Evolutionary conservation across 345 rosid species (phyloP), one percentile per base, ranked within the genome.

Genomic region (Camelina hispida): DNA sequence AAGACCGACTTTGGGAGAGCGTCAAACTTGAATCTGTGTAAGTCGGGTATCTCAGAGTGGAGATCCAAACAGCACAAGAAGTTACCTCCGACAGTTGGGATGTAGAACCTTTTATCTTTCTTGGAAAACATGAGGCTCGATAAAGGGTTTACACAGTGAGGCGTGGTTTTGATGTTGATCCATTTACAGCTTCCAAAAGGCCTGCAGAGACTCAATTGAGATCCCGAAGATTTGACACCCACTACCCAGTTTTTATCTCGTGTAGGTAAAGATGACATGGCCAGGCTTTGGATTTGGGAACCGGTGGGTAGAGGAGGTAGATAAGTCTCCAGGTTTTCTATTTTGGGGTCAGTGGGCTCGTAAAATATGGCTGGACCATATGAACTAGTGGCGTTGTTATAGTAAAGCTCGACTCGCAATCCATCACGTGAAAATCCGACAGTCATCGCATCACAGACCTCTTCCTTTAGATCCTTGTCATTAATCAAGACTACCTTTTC

Each of bases 211-310:
- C 73, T 55, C 7, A 68, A 0, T 28, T 7, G 40, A 68, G 53
- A 68, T 42, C 62, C 73, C 18, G 5, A 16, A 7, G 17, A 68
- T 42, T 68, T 68, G 54, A 56, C 73, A 42, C 44, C 63, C 12
- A 69, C 64, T 8, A 23, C 62, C 73, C 73, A 69, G 12, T 69
- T 18, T 57, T 69, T 43, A 12, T 69, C 62, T 6, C 12, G 32
- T 18, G 13, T 17, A 56, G 64, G 53, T 57, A 43, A 56, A 56
- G 73, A 69, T 2, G 73, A 69, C 55, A 69, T 69, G 42, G 73
- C 73, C 0, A 59, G 0, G 62, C 5, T 56, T 28, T 69, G 54
- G 5, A 56, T 44, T 55, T 18, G 12, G 7, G 18, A 28, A 69
- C 43, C 20, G 1, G 7, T 13, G 0, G 64, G 73, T 18, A 69